Conservation (phyloP, 2,329 filamentous ascomycete genomes). For the Bipolaris zeicola region DNA sequence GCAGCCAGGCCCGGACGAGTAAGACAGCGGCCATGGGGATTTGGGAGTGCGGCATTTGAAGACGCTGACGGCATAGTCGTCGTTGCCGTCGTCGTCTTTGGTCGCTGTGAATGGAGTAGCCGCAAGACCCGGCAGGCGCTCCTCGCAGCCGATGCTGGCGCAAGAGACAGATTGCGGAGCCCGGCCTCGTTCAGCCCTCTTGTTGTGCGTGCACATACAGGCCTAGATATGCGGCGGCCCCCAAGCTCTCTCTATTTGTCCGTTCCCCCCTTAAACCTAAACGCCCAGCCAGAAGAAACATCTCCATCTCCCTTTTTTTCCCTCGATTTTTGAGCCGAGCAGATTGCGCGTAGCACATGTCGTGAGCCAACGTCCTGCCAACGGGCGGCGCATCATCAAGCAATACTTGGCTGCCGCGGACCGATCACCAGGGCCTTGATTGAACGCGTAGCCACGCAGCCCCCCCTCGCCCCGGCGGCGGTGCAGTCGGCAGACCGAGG, state of each 20-base stretch:
- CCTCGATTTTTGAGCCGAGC: not conserved
- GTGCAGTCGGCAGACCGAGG: not conserved
- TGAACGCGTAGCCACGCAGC: slow-evolving; percentile 22
- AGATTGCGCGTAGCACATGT: not conserved
- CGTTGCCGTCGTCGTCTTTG: not conserved
- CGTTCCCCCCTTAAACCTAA: not conserved
- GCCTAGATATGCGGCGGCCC: slow-evolving; percentile 25
- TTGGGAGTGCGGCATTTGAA: too few relatives aligned
- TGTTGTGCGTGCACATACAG: slow-evolving; percentile 23
- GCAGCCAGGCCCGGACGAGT: slow-evolving; percentile 4
- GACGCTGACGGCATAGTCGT: too few relatives aligned
- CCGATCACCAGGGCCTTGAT: slow-evolving; percentile 12
- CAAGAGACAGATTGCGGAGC: slow-evolving; percentile 22
- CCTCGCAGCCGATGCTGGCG: slow-evolving; percentile 5
- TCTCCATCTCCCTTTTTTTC: not conserved
- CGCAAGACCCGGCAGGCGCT: slow-evolving; percentile 19
- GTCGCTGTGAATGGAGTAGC: slow-evolving; percentile 1
- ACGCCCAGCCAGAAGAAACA: not conserved
- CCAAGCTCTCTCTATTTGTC: slow-evolving; percentile 10
- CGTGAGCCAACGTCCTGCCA: slow-evolving; percentile 16
- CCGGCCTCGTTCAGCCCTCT: slow-evolving; percentile 19
- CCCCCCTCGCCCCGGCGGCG: not conserved
- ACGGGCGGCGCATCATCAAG: slow-evolving; percentile 29
- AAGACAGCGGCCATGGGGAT: not conserved
- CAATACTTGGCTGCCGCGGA: slow-evolving; percentile 28